Evolutionary conservation across 768 basidiomycete species (phyloP).

Genomic region (Pleurotus citrinopileatus): DNA sequence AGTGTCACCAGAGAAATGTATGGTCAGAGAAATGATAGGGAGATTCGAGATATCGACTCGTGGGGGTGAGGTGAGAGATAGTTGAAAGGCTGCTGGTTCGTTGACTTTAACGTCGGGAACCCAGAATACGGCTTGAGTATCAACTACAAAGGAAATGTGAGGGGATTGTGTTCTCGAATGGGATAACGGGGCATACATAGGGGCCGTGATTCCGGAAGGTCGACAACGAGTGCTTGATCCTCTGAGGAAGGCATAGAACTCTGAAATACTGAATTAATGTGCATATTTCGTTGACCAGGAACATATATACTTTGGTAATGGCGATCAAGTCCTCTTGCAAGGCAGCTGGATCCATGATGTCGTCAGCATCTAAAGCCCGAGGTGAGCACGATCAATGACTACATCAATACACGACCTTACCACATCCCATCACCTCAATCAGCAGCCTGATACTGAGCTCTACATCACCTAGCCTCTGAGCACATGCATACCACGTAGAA

Average conservation of each 20-base stretch:
- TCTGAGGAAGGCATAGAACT: slow-evolving; percentile 64
- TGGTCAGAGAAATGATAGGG: slow-evolving; percentile 55
- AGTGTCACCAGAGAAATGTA: slow-evolving; percentile 54
- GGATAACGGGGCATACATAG: slow-evolving; percentile 47
- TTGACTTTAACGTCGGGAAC: slow-evolving; percentile 54
- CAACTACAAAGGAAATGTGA: slow-evolving; percentile 43
- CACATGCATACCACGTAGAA: slow-evolving; percentile 79
- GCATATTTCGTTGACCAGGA: no score
- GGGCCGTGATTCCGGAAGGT: slow-evolving; percentile 59
- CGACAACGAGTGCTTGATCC: slow-evolving; percentile 57
- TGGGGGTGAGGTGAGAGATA: slow-evolving; percentile 55
- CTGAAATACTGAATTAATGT: no score
- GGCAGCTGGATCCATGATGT: slow-evolving; percentile 44
- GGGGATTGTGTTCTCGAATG: slow-evolving; percentile 8
- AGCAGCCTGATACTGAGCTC: slow-evolving; percentile 75
- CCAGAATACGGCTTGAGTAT: slow-evolving; percentile 72
- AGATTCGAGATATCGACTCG: slow-evolving; percentile 50
- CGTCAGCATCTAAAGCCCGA: slow-evolving; percentile 26
- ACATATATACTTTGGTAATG: slow-evolving; percentile 57
- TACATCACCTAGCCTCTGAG: slow-evolving; percentile 72
- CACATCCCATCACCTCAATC: slow-evolving; percentile 80
- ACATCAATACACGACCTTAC: slow-evolving; percentile 34
- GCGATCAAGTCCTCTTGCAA: slow-evolving; percentile 72
- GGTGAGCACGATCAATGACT: background rate
- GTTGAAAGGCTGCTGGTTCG: slow-evolving; percentile 69